Base-by-base conservation (phyloP, 805 yeast species). In the Torulaspora quercuum region DNA sequence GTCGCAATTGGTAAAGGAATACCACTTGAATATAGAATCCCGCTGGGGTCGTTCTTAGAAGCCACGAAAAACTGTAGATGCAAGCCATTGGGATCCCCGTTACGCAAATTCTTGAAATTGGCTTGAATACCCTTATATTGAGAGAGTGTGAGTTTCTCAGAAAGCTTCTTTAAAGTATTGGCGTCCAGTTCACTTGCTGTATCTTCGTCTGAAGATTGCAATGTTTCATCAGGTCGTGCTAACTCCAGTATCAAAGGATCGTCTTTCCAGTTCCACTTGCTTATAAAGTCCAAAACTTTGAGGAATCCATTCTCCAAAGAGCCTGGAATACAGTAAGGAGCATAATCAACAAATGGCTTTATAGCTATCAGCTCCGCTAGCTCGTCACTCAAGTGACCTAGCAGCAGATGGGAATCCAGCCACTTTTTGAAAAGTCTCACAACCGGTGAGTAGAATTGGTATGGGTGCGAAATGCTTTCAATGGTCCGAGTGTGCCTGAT, bases 231-330 rank as follows among this genome's bases (percentile, higher is more conserved):
- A 42, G 75, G 74, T 39, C 70, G 78, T 9, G 81, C 78, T 48
- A 86, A 64, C 53, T 92, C 97, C 42, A 92, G 63, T 36, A 89
- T 75, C 43, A 92, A 64, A 1, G 95, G 82, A 30, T 82, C 87
- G 45, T 84, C 94, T 50, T 76, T 82, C 98, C 98, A 92, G 59
- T 92, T 88, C 98, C 98, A 92, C 27, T 63, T 64, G 16, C 95
- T 72, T 29, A 92, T 59, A 51, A 82, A 84, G 30, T 75, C 67
- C 24, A 92, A 57, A 8, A 80, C 73, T 41, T 92, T 79, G 41
- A 85, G 65, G 56, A 92, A 87, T 5, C 95, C 98, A 37, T 82
- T 73, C 44, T 78, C 80, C 6, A 82, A 78, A 37, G 90, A 79
- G 17, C 81, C 76, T 3, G 98, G 97, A 2, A 77, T 72, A 1